phyloP scores from a whole-genome alignment of 2,329 filamentous ascomycete genomes.

The Teratosphaeria zuluensis region DNA sequence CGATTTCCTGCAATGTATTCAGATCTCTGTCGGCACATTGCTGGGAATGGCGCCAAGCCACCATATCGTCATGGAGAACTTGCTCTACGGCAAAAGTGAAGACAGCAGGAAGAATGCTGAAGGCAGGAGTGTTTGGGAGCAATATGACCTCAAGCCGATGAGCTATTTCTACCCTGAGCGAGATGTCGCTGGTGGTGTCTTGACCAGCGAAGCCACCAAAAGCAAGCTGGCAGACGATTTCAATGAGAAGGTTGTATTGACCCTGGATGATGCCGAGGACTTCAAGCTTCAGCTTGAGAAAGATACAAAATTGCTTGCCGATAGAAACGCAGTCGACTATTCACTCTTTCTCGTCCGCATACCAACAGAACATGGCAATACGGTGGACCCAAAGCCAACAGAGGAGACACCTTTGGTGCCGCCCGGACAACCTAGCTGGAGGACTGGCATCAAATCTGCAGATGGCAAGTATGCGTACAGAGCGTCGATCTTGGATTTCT shows the following conservation, averaged over 20 bases:
- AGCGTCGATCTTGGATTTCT: conserved; percentile 62
- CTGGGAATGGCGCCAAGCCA: conserved; percentile 56
- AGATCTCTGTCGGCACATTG: conserved; percentile 47
- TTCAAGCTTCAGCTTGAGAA: conserved; percentile 47
- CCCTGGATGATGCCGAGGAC: conserved; percentile 43
- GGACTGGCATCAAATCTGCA: conserved; percentile 50
- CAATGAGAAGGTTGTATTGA: conserved; percentile 53
- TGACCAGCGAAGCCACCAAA: conserved; percentile 57
- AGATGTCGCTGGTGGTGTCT: conserved; percentile 54
- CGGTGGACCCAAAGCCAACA: conserved; percentile 25
- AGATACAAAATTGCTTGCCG: conserved; percentile 49
- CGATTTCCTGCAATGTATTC: conserved; percentile 53
- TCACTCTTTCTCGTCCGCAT: conserved; percentile 61
- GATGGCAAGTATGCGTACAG: conserved; percentile 60
- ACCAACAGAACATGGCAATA: conserved; percentile 27
- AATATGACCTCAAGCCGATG: conserved; percentile 64
- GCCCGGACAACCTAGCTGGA: conserved; percentile 40
- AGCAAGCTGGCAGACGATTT: conserved; percentile 59
- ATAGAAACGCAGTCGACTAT: conserved; percentile 62
- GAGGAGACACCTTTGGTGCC: conserved; percentile 19
- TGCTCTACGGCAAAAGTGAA: conserved; percentile 51
- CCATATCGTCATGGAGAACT: conserved; percentile 71
- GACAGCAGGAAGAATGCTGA: conserved; percentile 27
- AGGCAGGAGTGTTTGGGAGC: conserved; percentile 47
- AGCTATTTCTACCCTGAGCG: conserved; percentile 69